These are phyloP conservation scores for Basidiobolus meristosporus DNA, from an alignment of 371 early-diverging fungal genomes.

Conservation along the genomic window DNA sequence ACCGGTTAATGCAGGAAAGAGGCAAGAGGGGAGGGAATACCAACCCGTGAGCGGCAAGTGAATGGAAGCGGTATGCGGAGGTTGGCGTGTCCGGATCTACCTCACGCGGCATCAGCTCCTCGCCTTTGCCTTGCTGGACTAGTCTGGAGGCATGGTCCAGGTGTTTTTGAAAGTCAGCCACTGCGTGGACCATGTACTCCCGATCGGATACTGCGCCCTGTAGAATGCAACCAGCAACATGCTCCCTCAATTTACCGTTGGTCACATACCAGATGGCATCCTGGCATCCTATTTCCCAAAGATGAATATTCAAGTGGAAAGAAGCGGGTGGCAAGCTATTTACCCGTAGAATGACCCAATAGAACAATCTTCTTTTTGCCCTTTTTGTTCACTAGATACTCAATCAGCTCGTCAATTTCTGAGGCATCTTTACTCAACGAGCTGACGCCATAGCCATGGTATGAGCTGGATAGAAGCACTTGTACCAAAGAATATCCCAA, in stretches of 20 bases:
- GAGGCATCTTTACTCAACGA: not conserved
- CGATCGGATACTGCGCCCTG: not conserved
- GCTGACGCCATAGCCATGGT: not conserved
- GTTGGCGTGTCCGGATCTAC: not conserved
- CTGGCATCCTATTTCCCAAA: not conserved
- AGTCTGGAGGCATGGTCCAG: not conserved
- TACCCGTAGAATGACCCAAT: not conserved
- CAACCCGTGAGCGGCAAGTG: not conserved
- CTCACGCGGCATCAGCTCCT: not conserved
- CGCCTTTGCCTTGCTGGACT: not conserved
- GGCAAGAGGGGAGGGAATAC: no score
- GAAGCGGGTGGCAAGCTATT: not conserved
- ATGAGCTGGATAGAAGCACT: not conserved
- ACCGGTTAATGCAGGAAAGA: no score
- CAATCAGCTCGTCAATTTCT: not conserved
- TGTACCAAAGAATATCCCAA: slow-evolving; percentile 5
- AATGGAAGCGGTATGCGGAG: not conserved
- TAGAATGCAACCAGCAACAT: not conserved
- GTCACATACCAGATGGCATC: not conserved
- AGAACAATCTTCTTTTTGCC: not conserved
- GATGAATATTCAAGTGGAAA: not conserved
- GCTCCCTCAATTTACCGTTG: not conserved
- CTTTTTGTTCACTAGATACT: not conserved
- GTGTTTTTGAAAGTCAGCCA: not conserved
- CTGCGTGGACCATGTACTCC: not conserved